These are phyloP conservation scores for Dictyostelium brefeldianum DNA, from an alignment of 78 protist genomes.

Conservation along the genomic window DNA sequence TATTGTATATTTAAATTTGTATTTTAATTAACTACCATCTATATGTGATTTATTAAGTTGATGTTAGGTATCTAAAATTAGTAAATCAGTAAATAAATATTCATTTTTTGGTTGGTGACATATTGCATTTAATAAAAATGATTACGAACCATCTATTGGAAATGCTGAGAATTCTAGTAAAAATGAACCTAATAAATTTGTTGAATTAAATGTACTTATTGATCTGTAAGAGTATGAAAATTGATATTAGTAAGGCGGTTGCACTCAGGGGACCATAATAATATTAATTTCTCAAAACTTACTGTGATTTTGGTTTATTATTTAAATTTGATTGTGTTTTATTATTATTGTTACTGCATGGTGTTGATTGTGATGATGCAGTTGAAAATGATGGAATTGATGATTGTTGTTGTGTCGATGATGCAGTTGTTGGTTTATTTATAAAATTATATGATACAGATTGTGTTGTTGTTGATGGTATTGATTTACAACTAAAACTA, in stretches of 20 bases:
- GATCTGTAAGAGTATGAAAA: not conserved
- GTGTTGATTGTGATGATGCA: not conserved
- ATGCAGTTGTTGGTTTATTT: not conserved
- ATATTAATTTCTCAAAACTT: not conserved
- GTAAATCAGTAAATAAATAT: no score
- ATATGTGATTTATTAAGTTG: no score
- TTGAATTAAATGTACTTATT: not conserved
- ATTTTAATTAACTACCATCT: no score
- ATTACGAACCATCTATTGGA: not conserved
- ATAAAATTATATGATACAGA: conserved; percentile 9
- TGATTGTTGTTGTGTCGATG: not conserved
- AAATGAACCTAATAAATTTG: not conserved
- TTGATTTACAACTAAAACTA: not conserved
- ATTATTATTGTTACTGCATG: not conserved
- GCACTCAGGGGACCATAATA: no score
- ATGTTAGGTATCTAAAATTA: no score
- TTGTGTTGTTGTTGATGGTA: not conserved
- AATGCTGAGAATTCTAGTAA: not conserved
- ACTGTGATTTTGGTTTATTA: conserved; percentile 4
- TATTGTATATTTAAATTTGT: no score
- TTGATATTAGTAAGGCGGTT: not conserved
- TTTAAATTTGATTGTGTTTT: not conserved
- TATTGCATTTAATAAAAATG: no score
- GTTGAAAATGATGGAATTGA: not conserved
- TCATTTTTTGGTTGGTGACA: no score